Evolutionary conservation across 108 stramenopile species (phyloP), one percentile per base, ranked within the genome.

Genomic region (Hondaea fermentalgiana): DNA sequence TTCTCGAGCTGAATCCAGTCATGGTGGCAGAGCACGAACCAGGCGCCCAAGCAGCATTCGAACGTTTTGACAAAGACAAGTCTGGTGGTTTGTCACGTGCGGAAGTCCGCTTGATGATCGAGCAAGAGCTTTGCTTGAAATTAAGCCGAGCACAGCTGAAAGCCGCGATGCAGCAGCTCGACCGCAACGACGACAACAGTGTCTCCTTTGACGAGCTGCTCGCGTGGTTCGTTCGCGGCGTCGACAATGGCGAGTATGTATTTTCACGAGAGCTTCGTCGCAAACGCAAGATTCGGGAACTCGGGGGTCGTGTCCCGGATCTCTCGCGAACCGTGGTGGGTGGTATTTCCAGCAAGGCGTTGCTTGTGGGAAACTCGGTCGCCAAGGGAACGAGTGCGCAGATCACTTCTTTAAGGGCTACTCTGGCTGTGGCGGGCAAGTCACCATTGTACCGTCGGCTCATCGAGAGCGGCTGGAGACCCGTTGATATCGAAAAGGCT

Each of bases 81-180:
- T 83, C 76, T 4, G 76, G 76, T 19, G 49, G 10, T 16, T 23
- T 83, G 6, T 47, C 45, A 12, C 76, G 45, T 6, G 51, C 45
- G 1, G 76, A 83, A 23, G 51, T 83, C 6, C 19, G 76, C 14
- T 16, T 53, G 25, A 53, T 83, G 45, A 47, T 83, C 16, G 76
- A 83, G 76, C 49, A 83, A 6, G 49, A 83, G 51, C 76, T 83
- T 21, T 83, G 76, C 76, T 12, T 83, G 51, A 47, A 53, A 16
- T 45, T 83, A 12, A 28, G 43, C 6, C 44, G 49, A 23, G 25
- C 45, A 6, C 10, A 83, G 6, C 76, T 83, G 19, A 53, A 47
- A 17, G n/a, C 2, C 16, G 76, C 76, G n/a, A 83, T 83, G 76
- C n/a, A 83, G 76, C 49, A 83, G 76, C 76, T 83, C 76, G 76